These are phyloP conservation scores for Acanthamoeba divionensis DNA, from an alignment of 208 protist genomes.

Conservation along the genomic window DNA sequence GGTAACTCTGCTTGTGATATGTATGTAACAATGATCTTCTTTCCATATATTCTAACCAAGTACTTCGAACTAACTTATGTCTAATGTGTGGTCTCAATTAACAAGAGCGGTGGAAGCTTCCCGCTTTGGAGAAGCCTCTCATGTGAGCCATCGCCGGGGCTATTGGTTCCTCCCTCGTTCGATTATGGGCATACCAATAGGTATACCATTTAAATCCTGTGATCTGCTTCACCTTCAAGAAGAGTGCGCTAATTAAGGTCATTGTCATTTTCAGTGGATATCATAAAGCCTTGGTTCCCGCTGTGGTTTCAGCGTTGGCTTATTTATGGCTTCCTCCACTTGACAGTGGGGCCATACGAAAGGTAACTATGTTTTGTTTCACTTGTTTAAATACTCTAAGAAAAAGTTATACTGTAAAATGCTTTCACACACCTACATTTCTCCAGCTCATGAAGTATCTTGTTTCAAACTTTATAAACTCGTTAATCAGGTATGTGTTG, in stretches of 20 bases:
- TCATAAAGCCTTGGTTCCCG: not conserved
- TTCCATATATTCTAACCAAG: not conserved
- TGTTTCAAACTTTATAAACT: not conserved
- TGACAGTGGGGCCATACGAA: conserved; percentile 40
- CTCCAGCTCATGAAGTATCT: too few relatives aligned
- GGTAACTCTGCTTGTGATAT: conserved; percentile 47
- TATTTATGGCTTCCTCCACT: not conserved
- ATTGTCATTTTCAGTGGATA: not conserved
- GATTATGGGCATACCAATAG: conserved; percentile 28
- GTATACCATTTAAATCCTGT: not conserved
- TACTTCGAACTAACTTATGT: not conserved
- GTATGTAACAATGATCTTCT: not conserved
- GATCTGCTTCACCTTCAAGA: not conserved
- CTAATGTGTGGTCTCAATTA: not conserved
- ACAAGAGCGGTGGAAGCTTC: conserved; percentile 49
- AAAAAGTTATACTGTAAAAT: not conserved
- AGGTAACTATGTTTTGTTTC: too few relatives aligned
- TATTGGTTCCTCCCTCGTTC: conserved; percentile 57
- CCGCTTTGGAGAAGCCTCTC: not conserved
- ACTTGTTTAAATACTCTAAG: too few relatives aligned
- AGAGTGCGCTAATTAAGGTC: not conserved
- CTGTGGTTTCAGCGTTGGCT: conserved; percentile 1
- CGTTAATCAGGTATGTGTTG: not conserved
- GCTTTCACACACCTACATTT: not conserved
- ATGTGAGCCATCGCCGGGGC: conserved; percentile 39